Evolutionary conservation across 2,329 filamentous ascomycete genomes (phyloP), one percentile per base, ranked within the genome.

Genomic region (Plectosphaerella plurivora): DNA sequence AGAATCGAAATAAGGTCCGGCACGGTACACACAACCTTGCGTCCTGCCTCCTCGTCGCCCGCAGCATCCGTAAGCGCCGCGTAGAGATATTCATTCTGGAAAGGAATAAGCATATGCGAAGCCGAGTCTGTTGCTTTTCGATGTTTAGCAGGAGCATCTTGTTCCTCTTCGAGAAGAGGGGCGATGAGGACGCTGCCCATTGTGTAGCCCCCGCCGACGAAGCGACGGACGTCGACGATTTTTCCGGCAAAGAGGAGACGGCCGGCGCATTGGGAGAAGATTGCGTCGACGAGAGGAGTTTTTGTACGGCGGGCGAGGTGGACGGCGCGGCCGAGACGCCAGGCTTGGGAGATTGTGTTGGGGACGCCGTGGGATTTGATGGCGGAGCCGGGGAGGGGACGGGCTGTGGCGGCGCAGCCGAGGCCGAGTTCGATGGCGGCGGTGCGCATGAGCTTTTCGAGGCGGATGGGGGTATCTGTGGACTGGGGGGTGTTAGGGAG

Each of bases 11-110:
- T 71, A 0, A 71, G 59, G 11, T 71, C 64, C 0, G 68, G 68
- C 0, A 71, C 67, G 0, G 68, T 71, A 52, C 67, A 69, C 0
- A 70, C 59, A 2, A 70, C 60, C 20, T 68, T 52, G 8, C 63
- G 63, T 0, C 61, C 63, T 0, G 56, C 55, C 6, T 67, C 62
- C 2, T 65, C 63, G 3, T 9, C 28, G 1, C 65, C 67, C 2
- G 62, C 57, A 1, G 60, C 53, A 42, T 71, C 67, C 12, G 63
- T 61, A 9, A 66, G 59, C 0, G 66, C 66, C 0, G 71, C 72
- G 25, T 68, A 72, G 0, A 74, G 57, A 25, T 65, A 71, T 51
- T 74, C 72, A 51, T 74, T 74, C 53, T 74, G 68, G 57, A 74
- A 74, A 0, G 71, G 71, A 3, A 73, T 71, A 2, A 65, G 53